Conservation (phyloP, 495 filamentous ascomycete species). For the Penicillium fimorum region DNA sequence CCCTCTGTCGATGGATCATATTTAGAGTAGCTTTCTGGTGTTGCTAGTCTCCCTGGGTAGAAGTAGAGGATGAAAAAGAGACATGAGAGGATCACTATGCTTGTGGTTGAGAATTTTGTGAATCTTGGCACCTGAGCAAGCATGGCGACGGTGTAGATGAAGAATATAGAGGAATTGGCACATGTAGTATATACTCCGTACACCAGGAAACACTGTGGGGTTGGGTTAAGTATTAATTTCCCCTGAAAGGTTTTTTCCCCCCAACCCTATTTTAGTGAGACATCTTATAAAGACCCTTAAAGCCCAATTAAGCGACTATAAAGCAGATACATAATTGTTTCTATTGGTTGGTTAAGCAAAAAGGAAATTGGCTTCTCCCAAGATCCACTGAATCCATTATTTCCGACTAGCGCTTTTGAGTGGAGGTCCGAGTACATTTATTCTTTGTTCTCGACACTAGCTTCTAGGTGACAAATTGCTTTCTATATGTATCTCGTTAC, state of each 20-base stretch:
- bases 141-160: not conserved
- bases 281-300: not conserved
- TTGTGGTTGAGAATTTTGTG: slow-evolving; percentile 1
- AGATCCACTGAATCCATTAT: not conserved
- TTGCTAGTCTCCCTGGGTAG: not conserved
- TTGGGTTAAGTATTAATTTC: not conserved
- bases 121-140: not conserved
- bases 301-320: not conserved
- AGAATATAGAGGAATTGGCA: not conserved
- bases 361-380: too few species aligned
- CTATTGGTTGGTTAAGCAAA: not conserved
- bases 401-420: not conserved
- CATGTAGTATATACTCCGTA: not conserved
- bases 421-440: not conserved
- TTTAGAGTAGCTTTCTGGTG: not conserved
- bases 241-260: not conserved
- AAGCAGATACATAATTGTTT: not conserved
- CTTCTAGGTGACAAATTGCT: too few species aligned
- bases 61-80: slow-evolving; percentile 6
- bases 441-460: too few species aligned
- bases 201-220: not conserved
- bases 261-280: slow-evolving; percentile 1
- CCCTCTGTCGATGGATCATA: not conserved
- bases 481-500: too few species aligned
- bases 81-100: slow-evolving; percentile 1